Percentiles rank a stretch among this genome's conserved stretches.
These are phyloP conservation scores for Mycena venus DNA, from an alignment of 768 basidiomycete species.

Conservation along the genomic window DNA sequence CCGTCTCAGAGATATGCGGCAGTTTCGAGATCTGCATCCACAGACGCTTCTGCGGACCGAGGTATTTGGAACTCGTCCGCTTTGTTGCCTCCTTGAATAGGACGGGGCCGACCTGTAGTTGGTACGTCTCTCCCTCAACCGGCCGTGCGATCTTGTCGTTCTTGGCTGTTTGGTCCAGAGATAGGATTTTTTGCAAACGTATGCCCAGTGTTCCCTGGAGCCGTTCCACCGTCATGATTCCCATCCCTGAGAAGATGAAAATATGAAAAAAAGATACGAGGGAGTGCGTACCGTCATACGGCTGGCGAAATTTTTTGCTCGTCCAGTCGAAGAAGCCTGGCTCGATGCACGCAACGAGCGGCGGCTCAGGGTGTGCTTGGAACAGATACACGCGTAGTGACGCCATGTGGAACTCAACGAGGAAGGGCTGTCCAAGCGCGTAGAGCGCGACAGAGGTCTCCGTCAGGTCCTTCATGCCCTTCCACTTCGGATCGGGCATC, in stretches of 20 bases:
- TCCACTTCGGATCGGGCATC: background rate
- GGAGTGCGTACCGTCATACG: constrained; percentile 1
- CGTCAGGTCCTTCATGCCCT: background rate
- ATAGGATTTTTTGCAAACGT: constrained; percentile 17
- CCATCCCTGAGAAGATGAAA: background rate
- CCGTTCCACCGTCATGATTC: constrained; percentile 19
- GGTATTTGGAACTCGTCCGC: background rate
- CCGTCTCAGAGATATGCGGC: constrained; percentile 5
- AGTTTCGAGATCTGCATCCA: background rate
- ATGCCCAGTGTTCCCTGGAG: constrained; percentile 7
- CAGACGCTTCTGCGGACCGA: background rate
- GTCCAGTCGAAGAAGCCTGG: constrained; percentile 7
- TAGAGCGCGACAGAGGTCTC: background rate
- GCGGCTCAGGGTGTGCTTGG: background rate
- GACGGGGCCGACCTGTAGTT: background rate
- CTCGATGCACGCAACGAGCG: background rate
- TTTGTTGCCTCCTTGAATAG: constrained; percentile 13
- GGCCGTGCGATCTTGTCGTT: background rate
- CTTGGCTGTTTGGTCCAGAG: background rate
- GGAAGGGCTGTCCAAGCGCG: background rate
- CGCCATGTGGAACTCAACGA: background rate
- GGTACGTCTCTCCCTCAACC: constrained; percentile 17
- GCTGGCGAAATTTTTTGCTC: background rate
- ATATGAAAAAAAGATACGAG: background rate
- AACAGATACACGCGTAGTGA: background rate